A percentile compares a stretch with the other conserved stretches of the same genome.
Evolutionary conservation across 495 filamentous ascomycete species (phyloP).

Genomic region (Penicillium cataractarum): DNA sequence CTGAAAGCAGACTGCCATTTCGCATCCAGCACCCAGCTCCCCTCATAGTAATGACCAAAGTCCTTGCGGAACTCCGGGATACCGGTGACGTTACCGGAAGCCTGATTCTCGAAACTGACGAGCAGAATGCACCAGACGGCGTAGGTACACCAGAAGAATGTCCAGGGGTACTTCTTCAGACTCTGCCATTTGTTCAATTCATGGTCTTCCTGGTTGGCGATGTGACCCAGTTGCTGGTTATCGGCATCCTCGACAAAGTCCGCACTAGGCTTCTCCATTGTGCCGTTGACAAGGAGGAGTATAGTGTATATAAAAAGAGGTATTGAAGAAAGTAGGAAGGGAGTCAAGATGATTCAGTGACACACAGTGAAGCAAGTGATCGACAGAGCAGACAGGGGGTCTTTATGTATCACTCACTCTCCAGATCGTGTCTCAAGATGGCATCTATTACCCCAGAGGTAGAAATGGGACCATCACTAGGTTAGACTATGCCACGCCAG

Average conservation of each 20-base stretch:
- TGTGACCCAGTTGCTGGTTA: slow-evolving; percentile 17
- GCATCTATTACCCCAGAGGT: not conserved
- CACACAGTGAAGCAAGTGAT: not conserved
- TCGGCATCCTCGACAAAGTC: slow-evolving; percentile 19
- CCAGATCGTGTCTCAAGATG: not conserved
- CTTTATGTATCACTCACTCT: not conserved
- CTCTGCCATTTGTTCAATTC: slow-evolving; percentile 21
- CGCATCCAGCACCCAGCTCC: slow-evolving; percentile 29
- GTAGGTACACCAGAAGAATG: slow-evolving; percentile 23
- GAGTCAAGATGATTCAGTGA: not conserved
- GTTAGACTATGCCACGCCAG: not conserved
- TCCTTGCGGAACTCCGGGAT: slow-evolving; percentile 39
- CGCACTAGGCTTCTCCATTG: slow-evolving; percentile 21
- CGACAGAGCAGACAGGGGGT: not conserved
- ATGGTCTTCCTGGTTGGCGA: slow-evolving; percentile 25
- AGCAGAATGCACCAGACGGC: slow-evolving; percentile 32
- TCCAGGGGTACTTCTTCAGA: slow-evolving; percentile 22
- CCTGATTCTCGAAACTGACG: slow-evolving; percentile 38
- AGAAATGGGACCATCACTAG: not conserved
- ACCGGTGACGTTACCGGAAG: slow-evolving; percentile 28
- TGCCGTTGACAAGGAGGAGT: not conserved
- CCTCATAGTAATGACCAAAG: slow-evolving; percentile 32
- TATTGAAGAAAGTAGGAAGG: not conserved
- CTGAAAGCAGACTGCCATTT: slow-evolving; percentile 37
- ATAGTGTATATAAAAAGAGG: not conserved